Evolutionary conservation across 768 basidiomycete species (phyloP).

Genomic region (Trametes cubensis): DNA sequence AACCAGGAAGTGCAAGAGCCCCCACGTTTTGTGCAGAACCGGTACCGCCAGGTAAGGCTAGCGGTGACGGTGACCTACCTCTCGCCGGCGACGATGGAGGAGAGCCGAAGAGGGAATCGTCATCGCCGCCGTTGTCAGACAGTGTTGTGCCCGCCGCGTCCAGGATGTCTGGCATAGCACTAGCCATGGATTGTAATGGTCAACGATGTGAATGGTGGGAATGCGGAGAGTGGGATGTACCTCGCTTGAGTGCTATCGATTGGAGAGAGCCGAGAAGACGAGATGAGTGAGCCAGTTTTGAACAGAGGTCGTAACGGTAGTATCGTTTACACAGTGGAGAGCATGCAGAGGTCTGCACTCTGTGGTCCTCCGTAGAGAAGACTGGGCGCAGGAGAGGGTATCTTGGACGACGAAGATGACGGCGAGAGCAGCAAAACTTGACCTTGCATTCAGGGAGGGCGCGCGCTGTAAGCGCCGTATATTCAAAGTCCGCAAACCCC

Average conservation of each 20-base stretch:
- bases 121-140: slow-evolving; percentile 41
- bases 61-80: slow-evolving; percentile 77
- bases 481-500: background rate
- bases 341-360: background rate
- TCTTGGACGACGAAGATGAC: slow-evolving; percentile 4
- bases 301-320: too few species aligned
- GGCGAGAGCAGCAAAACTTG: slow-evolving; percentile 17
- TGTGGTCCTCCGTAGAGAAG: background rate
- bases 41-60: slow-evolving; percentile 58
- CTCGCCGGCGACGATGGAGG: slow-evolving; percentile 69
- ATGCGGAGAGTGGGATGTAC: slow-evolving; percentile 3
- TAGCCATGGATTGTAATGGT: background rate
- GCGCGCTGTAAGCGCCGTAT: background rate
- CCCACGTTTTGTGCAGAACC: slow-evolving; percentile 82
- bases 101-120: slow-evolving; percentile 79
- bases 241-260: slow-evolving; percentile 27
- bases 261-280: background rate
- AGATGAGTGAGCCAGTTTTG: slow-evolving; percentile 20
- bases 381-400: background rate
- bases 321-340: too few species aligned
- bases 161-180: slow-evolving; percentile 29
- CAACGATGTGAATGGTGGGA: background rate
- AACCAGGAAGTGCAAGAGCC: slow-evolving; percentile 98
- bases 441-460: background rate
- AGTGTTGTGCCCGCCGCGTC: slow-evolving; percentile 7